Evolutionary conservation across 148 eudicot species (phyloP).

Genomic region (Pharnaceum exiguum): DNA sequence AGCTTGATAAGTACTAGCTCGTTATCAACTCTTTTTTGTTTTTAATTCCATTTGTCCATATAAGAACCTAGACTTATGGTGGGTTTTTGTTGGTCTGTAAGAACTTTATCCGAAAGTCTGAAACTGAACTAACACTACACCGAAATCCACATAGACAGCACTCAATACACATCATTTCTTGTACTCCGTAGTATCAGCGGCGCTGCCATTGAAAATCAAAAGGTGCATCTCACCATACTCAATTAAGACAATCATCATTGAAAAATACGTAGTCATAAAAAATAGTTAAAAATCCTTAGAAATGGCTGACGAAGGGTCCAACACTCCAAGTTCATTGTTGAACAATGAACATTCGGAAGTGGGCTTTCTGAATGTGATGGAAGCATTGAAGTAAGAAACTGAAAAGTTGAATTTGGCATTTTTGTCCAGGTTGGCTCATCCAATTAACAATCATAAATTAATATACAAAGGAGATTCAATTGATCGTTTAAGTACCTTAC

Average conservation of each 20-base stretch:
- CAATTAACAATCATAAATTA: too few species aligned
- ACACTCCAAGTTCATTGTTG: not conserved
- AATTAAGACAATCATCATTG: too few species aligned
- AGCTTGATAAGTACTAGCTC: too few species aligned
- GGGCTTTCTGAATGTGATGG: too few species aligned
- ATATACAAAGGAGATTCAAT: too few species aligned
- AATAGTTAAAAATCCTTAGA: not conserved
- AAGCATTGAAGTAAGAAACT: too few species aligned
- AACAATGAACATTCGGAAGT: not conserved
- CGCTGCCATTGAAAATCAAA: not conserved
- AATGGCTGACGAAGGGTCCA: not conserved
- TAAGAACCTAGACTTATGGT: too few species aligned
- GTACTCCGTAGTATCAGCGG: not conserved
- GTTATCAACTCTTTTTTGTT: too few species aligned
- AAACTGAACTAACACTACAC: too few species aligned
- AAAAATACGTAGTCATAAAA: not conserved
- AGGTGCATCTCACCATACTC: not conserved
- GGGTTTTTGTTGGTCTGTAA: too few species aligned
- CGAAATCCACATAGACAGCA: not conserved
- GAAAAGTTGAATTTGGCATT: not conserved
- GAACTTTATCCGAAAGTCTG: too few species aligned
- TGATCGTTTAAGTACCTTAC: slow-evolving; percentile 1
- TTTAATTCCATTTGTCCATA: too few species aligned
- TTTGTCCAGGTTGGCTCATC: slow-evolving; percentile 20
- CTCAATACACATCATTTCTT: not conserved